Base-by-base conservation (phyloP, 2,329 filamentous ascomycete species). In the Blumeria hordei region DNA sequence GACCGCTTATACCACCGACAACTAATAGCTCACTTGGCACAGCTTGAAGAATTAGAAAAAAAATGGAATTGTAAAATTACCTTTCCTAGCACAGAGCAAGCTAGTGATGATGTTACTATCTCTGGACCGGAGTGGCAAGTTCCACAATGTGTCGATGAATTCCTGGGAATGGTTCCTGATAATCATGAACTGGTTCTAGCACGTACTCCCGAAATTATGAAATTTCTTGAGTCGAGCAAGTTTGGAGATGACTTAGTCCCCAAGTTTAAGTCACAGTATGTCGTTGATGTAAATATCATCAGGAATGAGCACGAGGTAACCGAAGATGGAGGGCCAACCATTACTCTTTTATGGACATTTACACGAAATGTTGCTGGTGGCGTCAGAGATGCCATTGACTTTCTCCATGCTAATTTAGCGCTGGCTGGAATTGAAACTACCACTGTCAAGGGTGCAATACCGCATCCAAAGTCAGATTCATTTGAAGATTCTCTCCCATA, bases 11-110 rank as follows among this genome's bases (percentile, higher is more conserved):
- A 95, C 67, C 92, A 98, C 65, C 85, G 92, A 60, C 87, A 94
- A 69, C 79, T 98, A 58, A 83, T 98, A 66, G 78, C 85, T 57
- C 86, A 88, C 57, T 81, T 96, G 60, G 73, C 78, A 47, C 86
- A 95, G 64, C 87, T 98, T 56, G 90, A 96, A 61, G 86, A 92
- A 62, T 75, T 98, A 54, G 92, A 98, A 72, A 93, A 94, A 74
- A 95, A 94, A 70, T 96, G 88, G 83, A 96, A 96, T 68, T 98
- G 92, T 80, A 96, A 96, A 73, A 93, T 98, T 65, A 85, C 88
- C 62, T 98, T 98, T 66, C 92, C 92, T 7, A 94, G 88, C 70
- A 96, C 92, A 9, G 92, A 98, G 68, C 85, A 93, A 69, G 92
- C 92, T 21, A 96, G 90, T 66, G 92, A 98, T 64, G 84, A 93